Evolutionary conservation across 2,329 filamentous ascomycete species (phyloP), one percentile per base, ranked within the genome.

Genomic region (Stagonosporopsis vannaccii): DNA sequence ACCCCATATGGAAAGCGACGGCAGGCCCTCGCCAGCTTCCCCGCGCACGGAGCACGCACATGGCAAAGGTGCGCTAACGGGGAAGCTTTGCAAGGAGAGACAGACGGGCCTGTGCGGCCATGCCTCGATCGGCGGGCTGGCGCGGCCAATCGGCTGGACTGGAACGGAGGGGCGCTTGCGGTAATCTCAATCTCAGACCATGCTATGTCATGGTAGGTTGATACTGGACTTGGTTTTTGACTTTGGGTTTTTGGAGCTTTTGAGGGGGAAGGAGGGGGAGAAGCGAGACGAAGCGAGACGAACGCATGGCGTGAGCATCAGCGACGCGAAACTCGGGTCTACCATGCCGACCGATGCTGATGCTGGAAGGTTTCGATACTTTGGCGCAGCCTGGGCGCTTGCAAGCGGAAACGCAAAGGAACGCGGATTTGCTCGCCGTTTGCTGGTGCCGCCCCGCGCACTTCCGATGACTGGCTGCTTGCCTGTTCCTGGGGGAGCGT

Each of bases 21-120:
- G 47, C 45, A 41, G 17, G 6, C 22, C 26, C 11, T 4, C 15
- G 40, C 6, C 13, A 7, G 20, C 28, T 37, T 47, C 53, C 53
- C 53, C 53, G 53, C 53, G 53, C 53, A 56, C 53, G 20, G 28
- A 42, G 28, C 45, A 45, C 33, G 17, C 44, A 41, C 51, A 49
- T 44, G 51, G 51, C 33, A 25, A 25, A 19, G 2, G 0, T n/a
- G 17, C 32, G 41, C 26, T 44, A 44, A 17, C 40, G 32, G 48
- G 48, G 40, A 51, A 36, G 32, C 44, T 36, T 39, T n/a, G 15
- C 22, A 22, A 28, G 30, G 32, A 35, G 19, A 33, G 17, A 17
- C 45, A 33, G 17, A 32, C 7, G 28, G 2, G 32, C 17, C 12
- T 12, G 30, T 28, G 30, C 17, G 33, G 23, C 36, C 36, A 40